A percentile compares a stretch with the other conserved stretches of the same genome.
phyloP scores from a whole-genome alignment of 1,139 yeast genomes.

The Pichia sp. region DNA sequence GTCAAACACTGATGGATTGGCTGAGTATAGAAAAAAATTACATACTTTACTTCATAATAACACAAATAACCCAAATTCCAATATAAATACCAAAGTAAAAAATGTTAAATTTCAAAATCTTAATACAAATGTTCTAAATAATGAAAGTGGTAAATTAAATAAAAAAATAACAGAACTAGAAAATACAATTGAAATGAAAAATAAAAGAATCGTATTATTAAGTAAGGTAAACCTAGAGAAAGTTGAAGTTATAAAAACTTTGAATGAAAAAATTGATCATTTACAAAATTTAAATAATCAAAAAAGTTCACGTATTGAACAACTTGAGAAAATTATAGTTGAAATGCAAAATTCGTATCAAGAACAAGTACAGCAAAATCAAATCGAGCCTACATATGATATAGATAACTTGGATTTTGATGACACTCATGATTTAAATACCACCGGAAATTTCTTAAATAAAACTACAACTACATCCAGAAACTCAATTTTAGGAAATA shows the following conservation, averaged over 20 bases:
- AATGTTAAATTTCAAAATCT: neutral
- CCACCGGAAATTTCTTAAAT: neutral
- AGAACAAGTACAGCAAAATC: neutral
- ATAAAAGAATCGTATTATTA: constrained; percentile 6
- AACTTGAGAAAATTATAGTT: constrained; percentile 6
- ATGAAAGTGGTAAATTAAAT: neutral
- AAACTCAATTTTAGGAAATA: neutral
- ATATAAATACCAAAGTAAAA: neutral
- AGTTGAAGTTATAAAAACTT: constrained; percentile 2
- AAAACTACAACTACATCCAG: neutral
- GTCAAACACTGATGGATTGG: constrained; percentile 3
- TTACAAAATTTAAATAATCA: neutral
- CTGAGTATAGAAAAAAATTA: constrained; percentile 9
- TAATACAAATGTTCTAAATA: neutral
- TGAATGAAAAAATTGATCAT: constrained; percentile 1
- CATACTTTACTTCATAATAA: constrained; percentile 5
- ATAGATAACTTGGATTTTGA: neutral
- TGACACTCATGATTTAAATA: neutral
- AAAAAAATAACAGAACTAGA: constrained; percentile 1
- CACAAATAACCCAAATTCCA: neutral
- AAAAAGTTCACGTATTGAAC: constrained; percentile 5
- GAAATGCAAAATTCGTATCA: constrained; percentile 2
- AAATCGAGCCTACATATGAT: neutral
- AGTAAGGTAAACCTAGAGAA: constrained; percentile 6
- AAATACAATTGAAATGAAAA: constrained; percentile 5